Conservation (phyloP, 2,329 filamentous ascomycete genomes). For the Alternaria tenuissima region DNA sequence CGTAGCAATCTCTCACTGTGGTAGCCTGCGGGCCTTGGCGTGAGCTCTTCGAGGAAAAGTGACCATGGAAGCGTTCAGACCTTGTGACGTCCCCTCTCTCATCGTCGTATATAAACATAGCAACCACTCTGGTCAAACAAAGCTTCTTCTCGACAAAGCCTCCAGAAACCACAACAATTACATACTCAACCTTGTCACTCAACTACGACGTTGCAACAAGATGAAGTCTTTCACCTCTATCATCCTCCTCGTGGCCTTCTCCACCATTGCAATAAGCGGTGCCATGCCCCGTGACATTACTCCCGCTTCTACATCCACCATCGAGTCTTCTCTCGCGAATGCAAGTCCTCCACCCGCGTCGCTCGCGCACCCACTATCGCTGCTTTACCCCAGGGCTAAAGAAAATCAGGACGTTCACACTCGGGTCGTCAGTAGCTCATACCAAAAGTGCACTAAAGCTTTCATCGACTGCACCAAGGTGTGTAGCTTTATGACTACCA, state of each 20-base stretch:
- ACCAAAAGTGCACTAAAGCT: not conserved
- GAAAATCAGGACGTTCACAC: not conserved
- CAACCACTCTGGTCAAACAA: not conserved
- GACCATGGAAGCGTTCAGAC: not conserved
- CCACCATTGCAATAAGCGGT: too few species aligned
- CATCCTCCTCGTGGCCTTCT: not conserved
- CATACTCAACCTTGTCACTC: too few species aligned
- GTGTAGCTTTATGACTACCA: not conserved
- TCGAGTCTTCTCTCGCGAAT: not conserved
- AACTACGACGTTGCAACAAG: too few species aligned
- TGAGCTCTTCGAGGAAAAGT: not conserved
- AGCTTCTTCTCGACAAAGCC: not conserved
- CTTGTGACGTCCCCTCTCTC: not conserved
- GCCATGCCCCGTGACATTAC: too few species aligned
- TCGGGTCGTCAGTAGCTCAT: not conserved
- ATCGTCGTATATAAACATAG: not conserved
- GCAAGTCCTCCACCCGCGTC: too few species aligned
- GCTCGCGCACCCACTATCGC: too few species aligned
- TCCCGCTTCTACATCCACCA: not conserved
- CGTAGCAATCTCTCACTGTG: not conserved
- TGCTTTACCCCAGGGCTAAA: not conserved
- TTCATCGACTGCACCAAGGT: not conserved
- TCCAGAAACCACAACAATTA: not conserved
- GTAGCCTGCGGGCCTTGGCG: not conserved
- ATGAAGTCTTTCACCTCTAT: not conserved